Evolutionary conservation across 495 filamentous ascomycete genomes (phyloP), one percentile per base, ranked within the genome.

Genomic region (Achaetomiella virescens): DNA sequence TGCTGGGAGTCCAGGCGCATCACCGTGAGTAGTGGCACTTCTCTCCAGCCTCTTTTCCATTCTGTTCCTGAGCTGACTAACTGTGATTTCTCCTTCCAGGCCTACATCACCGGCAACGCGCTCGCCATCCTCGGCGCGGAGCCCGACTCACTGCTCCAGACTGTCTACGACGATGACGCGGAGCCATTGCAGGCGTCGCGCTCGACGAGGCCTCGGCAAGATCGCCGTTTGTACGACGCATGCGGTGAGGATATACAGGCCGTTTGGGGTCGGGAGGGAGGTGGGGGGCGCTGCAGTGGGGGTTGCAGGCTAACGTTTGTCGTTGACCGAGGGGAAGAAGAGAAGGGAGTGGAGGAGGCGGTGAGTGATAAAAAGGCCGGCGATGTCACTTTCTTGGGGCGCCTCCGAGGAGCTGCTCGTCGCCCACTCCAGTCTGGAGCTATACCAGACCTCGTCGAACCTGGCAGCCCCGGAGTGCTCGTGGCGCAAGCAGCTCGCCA

Each of bases 51-150:
- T 24, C 29, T 11, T 18, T 46, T 48, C 48, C 14, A n/a, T n/a
- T n/a, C 33, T 6, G 17, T 33, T 6, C 20, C 12, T 14, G 29
- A 18, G 21, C 27, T 35, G 14, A 51, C 52, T 38, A 2, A 31
- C 31, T 10, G 20, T 10, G n/a, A 17, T 18, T 31, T 41, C 17
- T 21, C 18, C 12, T n/a, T 24, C 14, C 12, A 95, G 90, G 82
- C 81, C 57, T 98, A 97, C 70, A 87, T 97, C 55, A 91, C 88
- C 55, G 91, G 93, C 58, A 87, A 85, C 70, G 87, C 89, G 55
- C 79, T 97, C 56, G 80, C 91, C 45, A 84, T 97, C 65, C 85
- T 97, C 65, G 78, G 79, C 70, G n/a, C n/a, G n/a, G 82, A 81
- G 49, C 81, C 89, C 57, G 77, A 88, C n/a, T n/a, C n/a, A n/a